Conservation (phyloP, 1,139 yeast genomes). For the Kodamaea sp. region DNA sequence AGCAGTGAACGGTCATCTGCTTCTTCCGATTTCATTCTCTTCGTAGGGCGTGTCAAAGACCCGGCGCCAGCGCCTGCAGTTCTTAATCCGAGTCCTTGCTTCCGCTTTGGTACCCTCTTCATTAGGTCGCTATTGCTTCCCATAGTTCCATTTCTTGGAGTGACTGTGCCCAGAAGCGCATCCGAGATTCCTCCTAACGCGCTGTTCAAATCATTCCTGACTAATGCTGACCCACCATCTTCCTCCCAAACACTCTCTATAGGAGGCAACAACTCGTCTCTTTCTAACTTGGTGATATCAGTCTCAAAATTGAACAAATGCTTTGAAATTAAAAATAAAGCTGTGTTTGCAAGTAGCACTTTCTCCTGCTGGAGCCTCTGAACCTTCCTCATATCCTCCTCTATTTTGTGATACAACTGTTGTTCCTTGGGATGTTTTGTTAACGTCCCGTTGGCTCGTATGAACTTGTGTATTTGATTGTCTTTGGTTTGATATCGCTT, state of each 20-base stretch:
- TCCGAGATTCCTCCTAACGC: slow-evolving; percentile 23
- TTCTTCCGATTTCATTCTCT: slow-evolving; percentile 28
- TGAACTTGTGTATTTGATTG: slow-evolving; percentile 75
- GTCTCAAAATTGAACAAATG: slow-evolving; percentile 73
- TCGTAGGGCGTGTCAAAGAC: slow-evolving; percentile 23
- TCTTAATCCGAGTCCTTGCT: slow-evolving; percentile 8
- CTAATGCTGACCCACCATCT: slow-evolving; percentile 9
- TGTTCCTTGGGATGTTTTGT: slow-evolving; percentile 83
- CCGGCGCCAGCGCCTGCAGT: slow-evolving; percentile 11
- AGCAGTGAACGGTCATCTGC: slow-evolving; percentile 16
- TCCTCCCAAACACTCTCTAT: slow-evolving; percentile 30
- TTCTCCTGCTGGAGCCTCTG: slow-evolving; percentile 74
- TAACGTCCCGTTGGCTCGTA: slow-evolving; percentile 80
- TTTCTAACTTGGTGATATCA: slow-evolving; percentile 73
- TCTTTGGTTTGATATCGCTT: slow-evolving; percentile 74
- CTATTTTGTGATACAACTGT: slow-evolving; percentile 63
- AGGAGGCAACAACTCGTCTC: slow-evolving; percentile 76
- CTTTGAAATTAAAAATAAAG: slow-evolving; percentile 71
- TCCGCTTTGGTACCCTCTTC: slow-evolving; percentile 15
- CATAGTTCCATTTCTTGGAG: slow-evolving; percentile 28
- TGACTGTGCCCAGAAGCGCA: slow-evolving; percentile 31
- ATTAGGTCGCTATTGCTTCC: slow-evolving; percentile 17
- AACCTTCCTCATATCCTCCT: slow-evolving; percentile 65
- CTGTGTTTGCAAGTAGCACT: slow-evolving; percentile 78
- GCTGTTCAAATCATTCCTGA: slow-evolving; percentile 11